Conservation (phyloP, 768 basidiomycete species). For the Cubamyces lactineus region DNA sequence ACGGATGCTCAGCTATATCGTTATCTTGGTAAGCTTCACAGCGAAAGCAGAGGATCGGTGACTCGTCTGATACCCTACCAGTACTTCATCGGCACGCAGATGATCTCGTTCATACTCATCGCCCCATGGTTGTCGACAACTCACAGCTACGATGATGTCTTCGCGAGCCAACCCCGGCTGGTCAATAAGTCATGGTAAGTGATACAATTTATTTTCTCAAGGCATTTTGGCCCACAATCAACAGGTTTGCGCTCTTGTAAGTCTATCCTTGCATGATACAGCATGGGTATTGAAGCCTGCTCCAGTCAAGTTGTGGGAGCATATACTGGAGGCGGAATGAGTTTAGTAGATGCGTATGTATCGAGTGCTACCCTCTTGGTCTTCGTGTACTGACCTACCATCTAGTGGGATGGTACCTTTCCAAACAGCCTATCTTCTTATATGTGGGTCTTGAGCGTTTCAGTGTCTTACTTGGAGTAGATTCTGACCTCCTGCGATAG, state of each 20-base stretch:
- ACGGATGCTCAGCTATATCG: conserved; percentile 51
- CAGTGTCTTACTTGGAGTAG: neutral
- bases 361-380: conserved; percentile 18
- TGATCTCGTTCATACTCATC: conserved; percentile 59
- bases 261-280: neutral
- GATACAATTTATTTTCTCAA: too few species aligned
- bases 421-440: conserved; percentile 66
- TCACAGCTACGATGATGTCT: conserved; percentile 51
- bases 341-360: conserved; percentile 57
- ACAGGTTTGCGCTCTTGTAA: conserved; percentile 23
- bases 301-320: conserved; percentile 35
- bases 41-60: neutral
- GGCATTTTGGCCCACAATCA: neutral
- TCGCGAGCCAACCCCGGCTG: conserved; percentile 48
- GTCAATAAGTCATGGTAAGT: conserved; percentile 64
- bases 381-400: neutral
- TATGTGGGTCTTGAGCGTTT: conserved; percentile 40
- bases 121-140: conserved; percentile 60
- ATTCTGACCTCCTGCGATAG: conserved; percentile 29
- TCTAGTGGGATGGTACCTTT: conserved; percentile 71
- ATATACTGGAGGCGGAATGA: conserved; percentile 74
- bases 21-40: conserved; percentile 44
- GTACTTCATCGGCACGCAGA: conserved; percentile 67
- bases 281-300: neutral
- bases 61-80: conserved; percentile 39